Base-by-base conservation (phyloP, 805 yeast genomes). In the Candida silvatica region DNA sequence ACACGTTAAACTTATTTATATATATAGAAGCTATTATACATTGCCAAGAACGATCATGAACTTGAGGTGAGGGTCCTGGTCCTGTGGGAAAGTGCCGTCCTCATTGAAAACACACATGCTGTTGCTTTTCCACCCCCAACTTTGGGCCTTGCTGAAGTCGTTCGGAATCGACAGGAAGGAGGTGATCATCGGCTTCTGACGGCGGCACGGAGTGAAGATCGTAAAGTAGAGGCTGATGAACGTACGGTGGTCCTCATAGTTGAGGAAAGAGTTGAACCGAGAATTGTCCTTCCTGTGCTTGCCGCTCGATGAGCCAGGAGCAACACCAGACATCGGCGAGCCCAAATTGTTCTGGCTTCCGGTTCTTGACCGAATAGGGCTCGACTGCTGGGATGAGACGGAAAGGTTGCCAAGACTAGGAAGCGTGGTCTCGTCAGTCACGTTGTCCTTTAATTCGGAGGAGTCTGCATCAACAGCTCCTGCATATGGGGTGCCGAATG, bases 81-180 rank as follows among this genome's bases (percentile, higher is more conserved):
- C 69, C 17, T 54, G 59, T 5, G 64, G 62, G 39, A 67, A 56
- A 0, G 64, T 56, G 3, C 74, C 72, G 45, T 65, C 67, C 29
- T 69, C 73, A 33, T 67, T 62, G 44, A 70, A 69, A 3, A 66
- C 56, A 35, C 74, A 71, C 68, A 72, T 64, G 31, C 71, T 67
- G 34, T 65, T 67, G 41, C 74, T 67, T 39, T 71, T 71, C 79
- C 79, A 72, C 0, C 79, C 78, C 79, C 79, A 72, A 41, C 76
- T 69, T 48, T 73, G 78, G 1, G 74, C 65, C 33, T 62, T 61
- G 32, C 66, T 68, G 47, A 72, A 72, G 36, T 58, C 53, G 40
- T 71, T 72, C 0, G 78, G 77, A n/a, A 68, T 62, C 3, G 76
- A 69, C n/a, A 69, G 54, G 45, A 72, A 73, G 20, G 77, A 64